Percentiles rank a stretch among this genome's conserved stretches.
Conservation (phyloP, 352 stramenopile species). For the Blastocystis hominis region DNA sequence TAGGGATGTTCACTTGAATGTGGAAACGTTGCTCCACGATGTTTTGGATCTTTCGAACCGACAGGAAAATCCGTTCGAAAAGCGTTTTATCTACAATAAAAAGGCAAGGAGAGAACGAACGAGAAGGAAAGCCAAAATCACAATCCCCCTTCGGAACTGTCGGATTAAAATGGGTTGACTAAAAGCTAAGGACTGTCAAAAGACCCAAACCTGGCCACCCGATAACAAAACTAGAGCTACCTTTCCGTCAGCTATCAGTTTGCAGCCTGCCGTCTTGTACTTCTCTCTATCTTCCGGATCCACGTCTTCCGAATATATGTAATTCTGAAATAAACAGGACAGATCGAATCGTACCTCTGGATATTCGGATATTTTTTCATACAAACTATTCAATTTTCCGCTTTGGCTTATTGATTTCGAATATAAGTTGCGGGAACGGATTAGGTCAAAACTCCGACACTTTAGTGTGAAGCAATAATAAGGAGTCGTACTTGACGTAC, state of each 20-base stretch:
- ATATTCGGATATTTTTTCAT: constrained; percentile 22
- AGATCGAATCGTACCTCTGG: neutral
- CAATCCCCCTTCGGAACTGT: neutral
- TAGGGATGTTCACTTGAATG: neutral
- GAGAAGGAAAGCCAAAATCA: constrained; percentile 36
- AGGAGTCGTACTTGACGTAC: neutral
- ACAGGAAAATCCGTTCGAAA: constrained; percentile 2
- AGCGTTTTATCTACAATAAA: neutral
- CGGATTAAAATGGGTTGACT: neutral
- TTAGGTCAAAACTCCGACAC: constrained; percentile 53
- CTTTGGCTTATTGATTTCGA: constrained; percentile 15
- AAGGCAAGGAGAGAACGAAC: neutral
- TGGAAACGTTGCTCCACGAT: neutral
- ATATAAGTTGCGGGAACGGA: constrained; percentile 20
- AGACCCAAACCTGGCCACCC: neutral
- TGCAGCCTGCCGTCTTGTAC: neutral
- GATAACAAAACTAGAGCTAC: constrained; percentile 3
- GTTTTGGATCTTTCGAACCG: neutral
- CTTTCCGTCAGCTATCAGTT: neutral
- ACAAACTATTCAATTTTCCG: neutral
- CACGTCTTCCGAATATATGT: neutral
- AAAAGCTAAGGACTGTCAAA: neutral
- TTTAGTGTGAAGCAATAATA: neutral
- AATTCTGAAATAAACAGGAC: neutral
- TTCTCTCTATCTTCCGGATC: neutral